Evolutionary conservation across 192 early-diverging fungal species (phyloP), one percentile per base, ranked within the genome.

Genomic region (Backusella sp.): DNA sequence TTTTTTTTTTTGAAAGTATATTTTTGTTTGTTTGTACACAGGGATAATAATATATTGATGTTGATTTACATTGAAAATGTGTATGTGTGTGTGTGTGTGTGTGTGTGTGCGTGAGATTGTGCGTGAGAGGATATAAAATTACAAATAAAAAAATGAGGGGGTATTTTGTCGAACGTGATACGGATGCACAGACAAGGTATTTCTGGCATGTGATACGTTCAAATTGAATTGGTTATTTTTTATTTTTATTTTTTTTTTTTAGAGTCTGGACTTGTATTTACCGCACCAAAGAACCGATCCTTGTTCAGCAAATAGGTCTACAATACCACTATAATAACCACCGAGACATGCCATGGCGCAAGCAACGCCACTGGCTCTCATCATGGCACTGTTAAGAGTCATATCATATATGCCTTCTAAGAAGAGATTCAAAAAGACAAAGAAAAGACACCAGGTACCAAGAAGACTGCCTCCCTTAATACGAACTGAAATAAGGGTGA

Each of bases 221-320:
- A 59, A 59, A 11, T 59, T 26, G 56, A 59, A 59, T 26, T 59
- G 56, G 46, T 49, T 49, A 26, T n/a, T 59, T 59, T 59, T 23
- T 59, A 59, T 59, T 26, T 56, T n/a, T 6, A 49, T 6, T 52
- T 56, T 0, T 52, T 56, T 56, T 56, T 62, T 62, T 28, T 62
- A 62, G 56, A 28, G 56, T 62, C 56, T 62, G 56, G 56, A 62
- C 56, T 71, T 71, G 35, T 53, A 56, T 56, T 44, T 76, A 72
- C 81, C 81, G 14, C 59, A 26, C 41, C 68, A 75, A 5, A 79
- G 66, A 0, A 44, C 15, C 8, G 70, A 14, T 21, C 53, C 81
- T 46, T 82, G 76, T 52, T 82, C 81, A 32, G 75, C 81, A 23
- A 82, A 65, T 4, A 82, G 36, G 28, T 82, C 81, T 21, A 69